Evolutionary conservation across 78 protist genomes (phyloP).

Genomic region (Parvularia atlantis): DNA sequence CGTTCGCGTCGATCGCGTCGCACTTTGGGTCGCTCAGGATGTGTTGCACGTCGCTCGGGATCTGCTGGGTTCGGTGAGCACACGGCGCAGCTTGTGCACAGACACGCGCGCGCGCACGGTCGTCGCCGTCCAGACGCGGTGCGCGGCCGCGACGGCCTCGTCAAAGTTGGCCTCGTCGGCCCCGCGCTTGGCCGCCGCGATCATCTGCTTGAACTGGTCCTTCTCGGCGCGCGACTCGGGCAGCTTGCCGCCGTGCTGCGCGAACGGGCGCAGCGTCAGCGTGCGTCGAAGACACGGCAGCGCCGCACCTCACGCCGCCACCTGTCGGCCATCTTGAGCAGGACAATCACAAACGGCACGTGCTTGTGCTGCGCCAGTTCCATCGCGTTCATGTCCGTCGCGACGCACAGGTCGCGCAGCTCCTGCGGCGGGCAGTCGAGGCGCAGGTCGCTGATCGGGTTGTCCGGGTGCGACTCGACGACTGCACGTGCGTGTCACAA

Average conservation of each 20-base stretch:
- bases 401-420: constrained; percentile 14
- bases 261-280: background rate
- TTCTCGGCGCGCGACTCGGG: constrained; percentile 46
- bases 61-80: background rate
- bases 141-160: constrained; percentile 48
- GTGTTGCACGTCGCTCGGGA: constrained; percentile 23
- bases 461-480: constrained; percentile 62
- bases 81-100: background rate
- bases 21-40: constrained; percentile 35
- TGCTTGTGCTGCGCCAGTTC: constrained; percentile 36
- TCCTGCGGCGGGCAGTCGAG: constrained; percentile 48
- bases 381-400: constrained; percentile 15
- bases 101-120: constrained; percentile 26
- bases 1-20: background rate
- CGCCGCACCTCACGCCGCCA: too few relatives aligned
- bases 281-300: too few relatives aligned
- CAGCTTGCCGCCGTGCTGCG: background rate
- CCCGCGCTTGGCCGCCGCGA: constrained; percentile 7
- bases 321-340: background rate
- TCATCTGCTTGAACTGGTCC: constrained; percentile 45
- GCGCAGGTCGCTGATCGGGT: constrained; percentile 51
- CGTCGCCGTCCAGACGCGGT: too few relatives aligned
- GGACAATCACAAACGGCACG: constrained; percentile 48
- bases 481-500: constrained; percentile 20
- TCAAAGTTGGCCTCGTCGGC: constrained; percentile 43